Base-by-base conservation (phyloP, 371 early-diverging fungal genomes). In the Smittium mucronatum region DNA sequence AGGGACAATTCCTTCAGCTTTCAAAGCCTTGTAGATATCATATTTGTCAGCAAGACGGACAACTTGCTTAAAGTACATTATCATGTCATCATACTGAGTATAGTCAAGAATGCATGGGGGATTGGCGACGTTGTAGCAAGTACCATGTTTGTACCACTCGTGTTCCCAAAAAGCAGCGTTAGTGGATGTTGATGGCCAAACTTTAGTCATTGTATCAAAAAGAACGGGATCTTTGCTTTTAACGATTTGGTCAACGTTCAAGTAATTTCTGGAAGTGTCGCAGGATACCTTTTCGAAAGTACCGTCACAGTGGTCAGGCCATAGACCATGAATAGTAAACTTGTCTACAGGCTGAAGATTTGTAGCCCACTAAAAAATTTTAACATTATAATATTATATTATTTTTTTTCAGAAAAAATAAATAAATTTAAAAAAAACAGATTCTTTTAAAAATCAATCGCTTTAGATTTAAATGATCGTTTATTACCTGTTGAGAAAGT, bases 101-200 rank as follows among this genome's bases (percentile, higher is more conserved):
- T 83, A 83, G 57, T 70, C 65, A 30, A 21, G 21, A 73, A 75
- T 5, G 81, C 90, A 90, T 2, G 65, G 33, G 26, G 89, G 88
- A 17, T 80, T 83, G 67, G 86, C 70, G 1, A 82, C 85, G 0
- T 84, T 80, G 21, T 86, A 81, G 74, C 90, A 90, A 26, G 88
- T 88, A 58, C 89, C 90, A 76, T 90, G 90, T 81, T 90, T 90
- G 75, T 76, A 79, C 87, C 88, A 90, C 71, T 90, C 89, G 74
- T 90, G 89, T 8, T 84, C 73, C 86, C 86, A 85, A 75, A 87
- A 82, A 74, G 75, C 78, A 76, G 78, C 76, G 74, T 82, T 80
- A 74, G 80, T 76, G 59, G 85, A 85, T 64, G 80, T 84, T 16
- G 87, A 86, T 31, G 88, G 82, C 93, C 93, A 92, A 70, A 84